phyloP scores from a whole-genome alignment of 345 rosid species.

The Acer yangbiense region DNA sequence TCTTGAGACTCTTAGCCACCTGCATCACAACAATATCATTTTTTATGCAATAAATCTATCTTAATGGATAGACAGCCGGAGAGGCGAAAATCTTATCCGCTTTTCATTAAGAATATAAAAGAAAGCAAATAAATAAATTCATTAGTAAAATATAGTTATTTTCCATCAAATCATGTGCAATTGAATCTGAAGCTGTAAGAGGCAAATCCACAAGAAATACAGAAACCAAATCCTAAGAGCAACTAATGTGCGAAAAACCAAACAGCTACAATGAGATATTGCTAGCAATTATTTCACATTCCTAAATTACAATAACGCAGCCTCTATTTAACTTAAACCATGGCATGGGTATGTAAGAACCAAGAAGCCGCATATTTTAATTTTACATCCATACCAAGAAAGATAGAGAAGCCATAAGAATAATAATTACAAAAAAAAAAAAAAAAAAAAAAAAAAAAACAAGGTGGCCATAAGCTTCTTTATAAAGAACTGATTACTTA shows the following conservation, averaged over 20 bases:
- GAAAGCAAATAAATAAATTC: constrained; percentile 9
- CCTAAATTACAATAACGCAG: not conserved
- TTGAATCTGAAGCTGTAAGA: not conserved
- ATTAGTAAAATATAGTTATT: not conserved
- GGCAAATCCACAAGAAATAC: not conserved
- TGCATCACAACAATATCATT: constrained; percentile 26
- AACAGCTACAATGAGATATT: not conserved
- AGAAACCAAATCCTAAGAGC: not conserved
- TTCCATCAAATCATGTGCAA: not conserved
- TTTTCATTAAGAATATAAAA: not conserved
- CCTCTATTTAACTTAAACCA: not conserved
- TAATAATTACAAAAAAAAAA: not conserved
- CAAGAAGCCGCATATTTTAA: not conserved
- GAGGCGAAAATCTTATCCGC: constrained; percentile 14
- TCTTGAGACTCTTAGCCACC: constrained; percentile 86
- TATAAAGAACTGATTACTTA: constrained; percentile 23
- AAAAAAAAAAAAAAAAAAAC: too few species aligned
- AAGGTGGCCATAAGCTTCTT: not conserved
- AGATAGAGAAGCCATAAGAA: not conserved
- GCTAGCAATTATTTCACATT: not conserved
- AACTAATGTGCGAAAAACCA: not conserved
- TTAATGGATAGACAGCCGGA: not conserved
- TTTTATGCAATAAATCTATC: constrained; percentile 17
- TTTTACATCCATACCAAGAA: not conserved
- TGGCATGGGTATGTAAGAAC: not conserved